Percentiles rank a stretch among this genome's conserved stretches.
phyloP scores from a whole-genome alignment of 2,329 filamentous ascomycete species.

The Beauveria pseudobassiana region DNA sequence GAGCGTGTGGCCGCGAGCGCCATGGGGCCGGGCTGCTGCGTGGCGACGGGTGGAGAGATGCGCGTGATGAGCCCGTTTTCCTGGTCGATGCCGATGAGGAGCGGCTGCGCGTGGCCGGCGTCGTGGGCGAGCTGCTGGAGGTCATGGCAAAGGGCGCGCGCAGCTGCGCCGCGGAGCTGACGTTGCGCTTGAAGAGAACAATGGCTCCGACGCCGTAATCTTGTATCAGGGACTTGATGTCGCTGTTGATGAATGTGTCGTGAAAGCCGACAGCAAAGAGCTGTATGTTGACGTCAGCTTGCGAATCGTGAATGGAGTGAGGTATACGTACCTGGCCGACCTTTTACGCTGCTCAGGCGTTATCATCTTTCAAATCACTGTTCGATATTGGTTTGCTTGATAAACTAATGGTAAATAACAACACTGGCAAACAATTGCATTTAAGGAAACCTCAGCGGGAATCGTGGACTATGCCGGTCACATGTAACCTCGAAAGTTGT shows the following conservation, averaged over 20 bases:
- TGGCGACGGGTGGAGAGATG: conserved; percentile 18
- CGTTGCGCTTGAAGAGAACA: conserved; percentile 21
- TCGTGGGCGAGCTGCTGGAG: conserved; percentile 19
- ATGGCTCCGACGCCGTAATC: conserved; percentile 21
- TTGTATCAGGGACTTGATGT: conserved; percentile 19
- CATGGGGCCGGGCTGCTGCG: conserved; percentile 21
- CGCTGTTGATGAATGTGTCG: conserved; percentile 15
- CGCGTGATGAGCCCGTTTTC: conserved; percentile 22
- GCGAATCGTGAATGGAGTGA: not conserved
- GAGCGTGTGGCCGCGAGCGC: conserved; percentile 18
- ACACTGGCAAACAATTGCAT: not conserved
- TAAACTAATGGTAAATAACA: not conserved
- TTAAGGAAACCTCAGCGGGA: not conserved
- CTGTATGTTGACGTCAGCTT: conserved; percentile 5
- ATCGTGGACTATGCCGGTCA: not conserved
- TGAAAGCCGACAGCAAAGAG: conserved; percentile 22
- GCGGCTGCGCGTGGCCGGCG: conserved; percentile 19
- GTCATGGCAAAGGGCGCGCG: conserved; percentile 16
- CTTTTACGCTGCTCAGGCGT: conserved; percentile 13
- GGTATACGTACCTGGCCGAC: conserved; percentile 12
- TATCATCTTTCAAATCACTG: conserved; percentile 4
- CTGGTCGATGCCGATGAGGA: conserved; percentile 22
- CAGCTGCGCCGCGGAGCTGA: conserved; percentile 16
- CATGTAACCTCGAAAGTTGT: conserved; percentile 6
- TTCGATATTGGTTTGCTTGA: not conserved